Conservation (phyloP, 73 alveolate species). For the Effrenium voratum region DNA sequence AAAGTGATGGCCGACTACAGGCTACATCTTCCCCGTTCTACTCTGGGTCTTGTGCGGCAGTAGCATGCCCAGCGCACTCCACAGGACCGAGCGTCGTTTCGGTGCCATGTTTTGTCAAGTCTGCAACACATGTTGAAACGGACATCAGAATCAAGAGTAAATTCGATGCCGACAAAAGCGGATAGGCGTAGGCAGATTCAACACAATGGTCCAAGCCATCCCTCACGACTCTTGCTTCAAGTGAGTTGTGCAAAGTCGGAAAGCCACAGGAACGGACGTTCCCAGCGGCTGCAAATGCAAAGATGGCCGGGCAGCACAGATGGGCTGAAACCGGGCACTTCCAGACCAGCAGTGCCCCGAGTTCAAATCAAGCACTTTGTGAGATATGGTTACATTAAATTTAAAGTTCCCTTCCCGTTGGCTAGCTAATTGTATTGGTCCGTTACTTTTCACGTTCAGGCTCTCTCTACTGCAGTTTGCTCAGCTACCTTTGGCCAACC, state of each 20-base stretch:
- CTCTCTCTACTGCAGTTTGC: background rate
- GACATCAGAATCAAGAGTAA: background rate
- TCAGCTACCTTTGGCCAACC: too few relatives aligned
- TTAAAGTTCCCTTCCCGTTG: background rate
- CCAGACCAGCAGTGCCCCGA: background rate
- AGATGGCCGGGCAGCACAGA: background rate
- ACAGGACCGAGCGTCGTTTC: background rate
- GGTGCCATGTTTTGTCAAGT: background rate
- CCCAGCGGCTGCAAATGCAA: conserved; percentile 90
- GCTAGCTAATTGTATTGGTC: background rate
- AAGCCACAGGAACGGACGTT: conserved; percentile 51
- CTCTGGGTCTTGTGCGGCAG: conserved; percentile 60
- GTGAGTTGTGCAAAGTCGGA: background rate
- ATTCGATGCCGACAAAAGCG: background rate
- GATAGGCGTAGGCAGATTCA: background rate
- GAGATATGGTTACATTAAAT: background rate
- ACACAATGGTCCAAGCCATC: background rate
- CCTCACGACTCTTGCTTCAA: background rate
- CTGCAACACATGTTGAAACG: background rate
- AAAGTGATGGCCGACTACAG: too few relatives aligned
- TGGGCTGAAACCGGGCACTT: background rate
- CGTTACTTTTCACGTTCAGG: background rate
- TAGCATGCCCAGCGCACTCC: conserved; percentile 72
- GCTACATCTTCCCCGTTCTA: conserved; percentile 68
- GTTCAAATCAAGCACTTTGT: background rate